phyloP scores from a whole-genome alignment of 163 green algal species.

The Smithsoniella earleae region DNA sequence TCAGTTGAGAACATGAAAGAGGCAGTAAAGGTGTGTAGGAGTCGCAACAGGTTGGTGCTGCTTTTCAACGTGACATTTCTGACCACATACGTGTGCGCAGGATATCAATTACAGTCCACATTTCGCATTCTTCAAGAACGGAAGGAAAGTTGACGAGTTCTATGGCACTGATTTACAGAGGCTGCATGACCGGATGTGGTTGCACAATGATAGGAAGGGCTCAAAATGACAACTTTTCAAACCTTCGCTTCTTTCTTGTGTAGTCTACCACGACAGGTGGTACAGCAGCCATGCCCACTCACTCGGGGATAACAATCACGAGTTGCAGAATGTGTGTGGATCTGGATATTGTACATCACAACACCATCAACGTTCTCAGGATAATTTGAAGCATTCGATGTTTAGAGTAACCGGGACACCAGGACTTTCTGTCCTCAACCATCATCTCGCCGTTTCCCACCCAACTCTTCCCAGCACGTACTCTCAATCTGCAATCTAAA shows the following conservation, averaged over 20 bases:
- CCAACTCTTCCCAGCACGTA: too few relatives aligned
- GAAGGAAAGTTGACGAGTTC: conserved; percentile 20
- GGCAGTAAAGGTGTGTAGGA: conserved; percentile 1
- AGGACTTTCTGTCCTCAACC: too few relatives aligned
- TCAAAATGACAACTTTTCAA: not conserved
- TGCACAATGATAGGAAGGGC: conserved; percentile 1
- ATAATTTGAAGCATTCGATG: too few relatives aligned
- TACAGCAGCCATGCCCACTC: not conserved
- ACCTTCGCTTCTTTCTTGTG: not conserved
- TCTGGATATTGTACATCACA: not conserved
- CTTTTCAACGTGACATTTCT: not conserved
- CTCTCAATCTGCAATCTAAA: too few relatives aligned
- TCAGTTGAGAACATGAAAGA: conserved; percentile 28
- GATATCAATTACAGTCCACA: conserved; percentile 20
- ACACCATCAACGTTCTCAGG: not conserved
- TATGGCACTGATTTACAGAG: conserved; percentile 16
- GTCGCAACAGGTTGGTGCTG: not conserved
- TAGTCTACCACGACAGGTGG: too few relatives aligned
- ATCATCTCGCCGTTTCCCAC: too few relatives aligned
- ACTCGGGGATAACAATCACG: too few relatives aligned
- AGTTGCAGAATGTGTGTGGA: not conserved
- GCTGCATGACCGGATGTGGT: conserved; percentile 25
- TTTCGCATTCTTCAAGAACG: conserved; percentile 20
- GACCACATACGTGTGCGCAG: not conserved
- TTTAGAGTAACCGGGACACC: too few relatives aligned